Evolutionary conservation across 179 eudicot genomes (phyloP).

Genomic region (Patellifolia procumbens): DNA sequence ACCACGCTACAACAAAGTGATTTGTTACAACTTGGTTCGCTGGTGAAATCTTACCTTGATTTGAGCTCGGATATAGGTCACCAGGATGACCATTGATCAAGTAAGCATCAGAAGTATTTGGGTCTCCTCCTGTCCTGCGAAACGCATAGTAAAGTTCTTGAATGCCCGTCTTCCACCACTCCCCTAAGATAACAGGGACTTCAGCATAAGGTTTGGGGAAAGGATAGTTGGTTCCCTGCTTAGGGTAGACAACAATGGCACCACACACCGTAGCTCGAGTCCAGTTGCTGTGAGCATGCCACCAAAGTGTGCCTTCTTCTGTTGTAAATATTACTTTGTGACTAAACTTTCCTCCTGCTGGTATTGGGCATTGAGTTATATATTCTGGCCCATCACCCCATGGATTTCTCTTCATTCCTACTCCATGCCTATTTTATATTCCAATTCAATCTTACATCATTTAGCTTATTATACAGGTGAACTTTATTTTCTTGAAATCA

Average conservation of each 20-base stretch:
- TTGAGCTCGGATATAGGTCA: conserved; percentile 32
- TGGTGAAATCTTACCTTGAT: conserved; percentile 6
- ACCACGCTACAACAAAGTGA: no score
- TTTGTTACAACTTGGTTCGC: no score
- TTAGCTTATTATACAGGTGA: no score
- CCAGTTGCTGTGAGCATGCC: conserved; percentile 45
- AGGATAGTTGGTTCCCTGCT: conserved; percentile 28
- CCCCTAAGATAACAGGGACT: conserved; percentile 24
- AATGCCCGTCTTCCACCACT: conserved; percentile 31
- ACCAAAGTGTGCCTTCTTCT: conserved; percentile 40
- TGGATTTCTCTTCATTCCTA: conserved; percentile 27
- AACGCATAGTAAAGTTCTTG: conserved; percentile 21
- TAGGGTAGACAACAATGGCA: conserved; percentile 30
- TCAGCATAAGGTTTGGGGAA: conserved; percentile 28
- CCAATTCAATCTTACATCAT: no score
- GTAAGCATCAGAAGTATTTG: conserved; percentile 32
- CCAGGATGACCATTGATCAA: conserved; percentile 37
- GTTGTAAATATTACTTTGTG: conserved; percentile 24
- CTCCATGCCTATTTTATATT: conserved; percentile 33
- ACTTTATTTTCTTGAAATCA: no score
- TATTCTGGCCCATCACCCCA: conserved; percentile 41
- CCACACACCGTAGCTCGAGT: conserved; percentile 37
- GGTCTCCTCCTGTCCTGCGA: conserved; percentile 25
- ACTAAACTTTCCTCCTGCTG: conserved; percentile 28
- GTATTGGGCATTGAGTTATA: conserved; percentile 40